phyloP scores from a whole-genome alignment of 2,329 filamentous ascomycete species.

The Mycogone perniciosa region DNA sequence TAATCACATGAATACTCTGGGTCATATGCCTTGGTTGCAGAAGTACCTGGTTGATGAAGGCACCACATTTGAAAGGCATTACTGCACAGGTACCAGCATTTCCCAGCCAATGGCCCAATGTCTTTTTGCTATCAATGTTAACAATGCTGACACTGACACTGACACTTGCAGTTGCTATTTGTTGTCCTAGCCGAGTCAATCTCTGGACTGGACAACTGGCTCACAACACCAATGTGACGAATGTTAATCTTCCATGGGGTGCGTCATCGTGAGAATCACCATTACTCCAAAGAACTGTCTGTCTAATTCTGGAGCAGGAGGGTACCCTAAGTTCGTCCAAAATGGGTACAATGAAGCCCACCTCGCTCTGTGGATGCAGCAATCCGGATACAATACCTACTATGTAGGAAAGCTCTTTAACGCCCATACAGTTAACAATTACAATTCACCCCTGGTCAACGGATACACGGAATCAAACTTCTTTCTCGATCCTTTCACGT shows the following conservation, averaged over 20 bases:
- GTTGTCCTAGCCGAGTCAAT: slow-evolving; percentile 61
- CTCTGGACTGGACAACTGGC: slow-evolving; percentile 60
- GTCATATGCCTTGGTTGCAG: slow-evolving; percentile 53
- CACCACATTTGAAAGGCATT: slow-evolving; percentile 56
- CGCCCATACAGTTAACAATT: slow-evolving; percentile 53
- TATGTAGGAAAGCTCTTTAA: slow-evolving; percentile 72
- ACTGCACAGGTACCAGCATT: slow-evolving; percentile 43
- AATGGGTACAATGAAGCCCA: slow-evolving; percentile 62
- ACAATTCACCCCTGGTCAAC: slow-evolving; percentile 48
- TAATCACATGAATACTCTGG: slow-evolving; percentile 51
- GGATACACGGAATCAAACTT: slow-evolving; percentile 51
- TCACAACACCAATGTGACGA: slow-evolving; percentile 66
- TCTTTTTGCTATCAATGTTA: not conserved
- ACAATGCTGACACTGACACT: not conserved
- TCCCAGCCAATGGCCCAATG: not conserved
- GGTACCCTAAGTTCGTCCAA: slow-evolving; percentile 59
- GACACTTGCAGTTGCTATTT: slow-evolving; percentile 44
- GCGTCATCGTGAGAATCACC: slow-evolving; percentile 8
- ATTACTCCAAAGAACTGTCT: not conserved
- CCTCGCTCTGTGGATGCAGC: slow-evolving; percentile 64
- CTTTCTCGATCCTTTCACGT: slow-evolving; percentile 31
- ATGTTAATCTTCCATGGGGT: slow-evolving; percentile 47
- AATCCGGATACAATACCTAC: slow-evolving; percentile 63
- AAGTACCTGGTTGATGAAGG: slow-evolving; percentile 53
- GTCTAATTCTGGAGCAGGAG: slow-evolving; percentile 20